Evolutionary conservation across 805 yeast genomes (phyloP).

Genomic region (Vanderwaltozyma yarrowii): DNA sequence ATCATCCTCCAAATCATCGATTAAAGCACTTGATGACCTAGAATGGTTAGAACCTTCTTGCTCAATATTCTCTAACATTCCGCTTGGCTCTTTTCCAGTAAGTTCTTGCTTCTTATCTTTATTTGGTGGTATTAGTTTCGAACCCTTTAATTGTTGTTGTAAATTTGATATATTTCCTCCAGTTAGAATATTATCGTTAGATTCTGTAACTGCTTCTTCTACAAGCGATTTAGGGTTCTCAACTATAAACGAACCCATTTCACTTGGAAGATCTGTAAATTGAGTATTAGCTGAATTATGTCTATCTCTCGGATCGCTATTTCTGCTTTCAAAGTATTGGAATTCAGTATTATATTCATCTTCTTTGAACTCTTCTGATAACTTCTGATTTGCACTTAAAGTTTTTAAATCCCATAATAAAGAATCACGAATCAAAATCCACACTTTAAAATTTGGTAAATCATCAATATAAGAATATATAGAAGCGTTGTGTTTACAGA

Average conservation of each 20-base stretch:
- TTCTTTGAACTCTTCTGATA: background rate
- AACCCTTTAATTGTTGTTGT: slow-evolving; percentile 7
- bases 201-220: background rate
- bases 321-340: background rate
- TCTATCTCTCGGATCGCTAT: background rate
- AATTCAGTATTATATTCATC: background rate
- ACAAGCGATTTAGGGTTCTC: background rate
- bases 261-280: slow-evolving; percentile 7
- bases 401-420: slow-evolving; percentile 25
- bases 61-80: too few relatives aligned
- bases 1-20: slow-evolving; percentile 9
- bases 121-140: too few relatives aligned
- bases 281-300: slow-evolving; percentile 5
- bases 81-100: too few relatives aligned
- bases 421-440: slow-evolving; percentile 27
- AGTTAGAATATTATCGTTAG: background rate
- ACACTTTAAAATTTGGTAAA: slow-evolving; percentile 22
- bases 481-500: slow-evolving; percentile 26
- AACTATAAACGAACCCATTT: background rate
- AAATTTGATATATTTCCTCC: background rate
- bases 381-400: slow-evolving; percentile 3
- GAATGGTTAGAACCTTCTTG: background rate
- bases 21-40: slow-evolving; percentile 10
- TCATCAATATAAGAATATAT: slow-evolving; percentile 25
- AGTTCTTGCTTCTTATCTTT: too few relatives aligned